Base-by-base conservation (phyloP, 75 land plant genomes). In the Pinus taeda region DNA sequence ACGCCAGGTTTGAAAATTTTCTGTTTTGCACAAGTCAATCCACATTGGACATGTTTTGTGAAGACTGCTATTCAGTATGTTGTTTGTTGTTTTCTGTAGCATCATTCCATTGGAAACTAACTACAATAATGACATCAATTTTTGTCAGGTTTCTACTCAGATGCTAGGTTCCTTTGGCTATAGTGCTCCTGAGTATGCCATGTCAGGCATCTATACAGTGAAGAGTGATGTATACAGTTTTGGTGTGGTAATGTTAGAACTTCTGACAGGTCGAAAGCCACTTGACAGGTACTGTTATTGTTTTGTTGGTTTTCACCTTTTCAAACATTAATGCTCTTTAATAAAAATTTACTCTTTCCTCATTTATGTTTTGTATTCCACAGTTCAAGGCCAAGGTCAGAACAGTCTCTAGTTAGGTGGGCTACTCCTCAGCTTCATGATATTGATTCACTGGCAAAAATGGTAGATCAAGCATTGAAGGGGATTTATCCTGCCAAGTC, bases 191-290 rank as follows among this genome's bases (percentile, higher is more conserved):
- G 97, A 95, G 33, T 91, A 89, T 78, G 90, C 98, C 56, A 86
- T 95, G 85, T 93, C 98, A 56, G 98, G 98, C 57, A 74, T 88
- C 36, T 93, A 95, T 67, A 93, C 98, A 11, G 86, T 89, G 26
- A 93, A 95, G 77, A 95, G 98, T 77, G 98, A 95, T 83, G 94
- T 95, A n/a, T 95, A 93, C 74, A 93, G 98, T 75, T 95, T 93
- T 80, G 98, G 98, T 17, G 96, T 95, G 15, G 98, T 93, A 17
- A 91, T 95, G 98, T 84, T 95, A 65, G 98, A 95, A 83, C 85
- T 95, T 21, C 75, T 95, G 71, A 93, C 98, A 15, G 98, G 98
- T 29, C 84, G 98, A 4, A 95, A 89, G 83, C 96, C 98, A 3
- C 86, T 93, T 15, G 98, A 95, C 83, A 91, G 97, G 98, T 95